Base-by-base conservation (phyloP, 306 rosid species). In the Prunus armeniaca region DNA sequence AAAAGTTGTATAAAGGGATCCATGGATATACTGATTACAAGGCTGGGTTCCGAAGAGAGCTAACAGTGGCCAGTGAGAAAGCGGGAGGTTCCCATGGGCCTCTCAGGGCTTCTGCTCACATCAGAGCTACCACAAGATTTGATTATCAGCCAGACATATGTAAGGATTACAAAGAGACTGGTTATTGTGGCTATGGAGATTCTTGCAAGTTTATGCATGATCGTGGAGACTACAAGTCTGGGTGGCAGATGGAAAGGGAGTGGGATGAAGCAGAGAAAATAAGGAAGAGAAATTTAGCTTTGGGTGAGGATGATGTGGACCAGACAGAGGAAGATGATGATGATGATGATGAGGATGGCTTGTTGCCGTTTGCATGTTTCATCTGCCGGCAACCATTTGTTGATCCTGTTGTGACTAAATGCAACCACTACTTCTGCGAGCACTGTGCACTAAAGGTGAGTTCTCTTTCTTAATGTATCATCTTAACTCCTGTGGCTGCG, bases 111-210 rank as follows among this genome's bases (percentile, higher is more conserved):
- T 93, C 93, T 30, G 95, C 98, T 81, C 96, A 91, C 75, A 93
- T 93, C 46, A 89, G 98, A 81, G 86, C 85, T 78, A 86, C 95
- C 11, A 88, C 93, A 15, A 84, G 96, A 79, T 89, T 91, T 77
- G 93, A 93, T 88, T 93, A 93, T 84, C 95, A 93, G 82, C 98
- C 96, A 30, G 96, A 91, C 76, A 90, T 91, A 62, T 93, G 98
- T 74, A 93, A 89, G 85, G 98, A 93, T 78, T 93, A 89, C 82
- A 93, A 93, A 84, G 95, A 91, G 82, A 91, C 95, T 49, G 95
- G 96, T 62, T 93, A 89, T 61, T 89, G 95, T 84, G 95, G 97
- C 30, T 91, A 91, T 67, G 98, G 93, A 62, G 93, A 91, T 81
- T 67, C 98, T 0, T 91, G 95, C 75, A 91, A 93, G 80, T 93